Percentiles rank a stretch among this genome's conserved stretches.
Evolutionary conservation across 1,284 basidiomycete species (phyloP).

Genomic region (Inonotus obliquus): DNA sequence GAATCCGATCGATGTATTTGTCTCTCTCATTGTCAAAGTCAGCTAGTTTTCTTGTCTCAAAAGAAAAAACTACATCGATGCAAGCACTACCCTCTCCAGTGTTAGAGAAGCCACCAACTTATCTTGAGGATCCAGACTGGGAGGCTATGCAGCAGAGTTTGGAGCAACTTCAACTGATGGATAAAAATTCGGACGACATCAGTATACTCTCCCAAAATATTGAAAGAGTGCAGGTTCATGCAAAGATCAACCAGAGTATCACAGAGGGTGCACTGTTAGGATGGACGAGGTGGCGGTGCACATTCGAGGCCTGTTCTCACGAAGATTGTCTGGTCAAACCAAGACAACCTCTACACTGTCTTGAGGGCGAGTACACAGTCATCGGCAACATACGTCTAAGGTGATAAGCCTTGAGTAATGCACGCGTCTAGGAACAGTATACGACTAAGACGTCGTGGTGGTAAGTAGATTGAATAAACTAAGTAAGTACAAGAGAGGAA

Average conservation of each 20-base stretch:
- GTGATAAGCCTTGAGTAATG: no score
- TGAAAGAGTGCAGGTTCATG: slow-evolving; percentile 12
- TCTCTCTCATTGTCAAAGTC: background rate
- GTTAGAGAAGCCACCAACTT: background rate
- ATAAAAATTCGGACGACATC: background rate
- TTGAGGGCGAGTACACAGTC: no score
- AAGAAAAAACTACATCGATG: background rate
- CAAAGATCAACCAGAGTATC: slow-evolving; percentile 18
- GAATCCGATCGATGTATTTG: background rate
- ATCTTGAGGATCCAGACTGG: slow-evolving; percentile 4
- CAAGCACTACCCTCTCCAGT: background rate
- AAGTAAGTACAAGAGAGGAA: no score
- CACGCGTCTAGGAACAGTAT: no score
- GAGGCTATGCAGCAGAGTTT: background rate
- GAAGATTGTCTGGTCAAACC: no score
- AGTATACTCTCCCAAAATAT: slow-evolving; percentile 13
- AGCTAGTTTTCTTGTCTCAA: slow-evolving; percentile 1
- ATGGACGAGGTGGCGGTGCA: no score
- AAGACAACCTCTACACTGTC: no score
- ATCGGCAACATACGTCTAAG: no score
- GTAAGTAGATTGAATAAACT: no score
- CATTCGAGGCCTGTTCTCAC: no score
- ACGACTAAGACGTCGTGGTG: no score
- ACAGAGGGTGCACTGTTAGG: slow-evolving; percentile 21
- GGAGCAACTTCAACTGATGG: background rate